A percentile compares a stretch with the other conserved stretches of the same genome.
These are phyloP conservation scores for Arthrobotrys pseudoclavata DNA, from an alignment of 2,329 filamentous ascomycete species.

Conservation along the genomic window DNA sequence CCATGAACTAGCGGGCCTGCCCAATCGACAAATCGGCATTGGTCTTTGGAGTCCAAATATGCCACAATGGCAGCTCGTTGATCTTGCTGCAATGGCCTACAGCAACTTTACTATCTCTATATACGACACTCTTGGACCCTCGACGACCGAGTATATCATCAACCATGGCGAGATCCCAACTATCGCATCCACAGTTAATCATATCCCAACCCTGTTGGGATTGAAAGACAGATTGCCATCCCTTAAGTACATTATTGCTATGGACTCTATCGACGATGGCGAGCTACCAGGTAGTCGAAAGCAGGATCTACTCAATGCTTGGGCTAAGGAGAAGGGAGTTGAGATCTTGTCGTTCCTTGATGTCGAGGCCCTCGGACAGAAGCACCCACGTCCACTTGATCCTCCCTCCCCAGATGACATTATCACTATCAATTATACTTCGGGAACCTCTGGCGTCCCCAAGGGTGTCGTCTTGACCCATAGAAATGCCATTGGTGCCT, in stretches of 20 bases:
- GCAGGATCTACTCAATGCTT: slow-evolving; percentile 78
- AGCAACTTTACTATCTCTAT: slow-evolving; percentile 90
- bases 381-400: slow-evolving; percentile 77
- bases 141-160: slow-evolving; percentile 94
- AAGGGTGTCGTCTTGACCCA: slow-evolving; percentile 90
- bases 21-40: slow-evolving; percentile 77
- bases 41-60: slow-evolving; percentile 90
- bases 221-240: slow-evolving; percentile 69
- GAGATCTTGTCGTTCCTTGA: slow-evolving; percentile 82
- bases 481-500: slow-evolving; percentile 80
- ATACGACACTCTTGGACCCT: slow-evolving; percentile 93
- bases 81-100: slow-evolving; percentile 89
- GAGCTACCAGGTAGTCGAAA: slow-evolving; percentile 85
- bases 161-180: slow-evolving; percentile 84
- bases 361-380: slow-evolving; percentile 83
- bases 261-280: slow-evolving; percentile 85
- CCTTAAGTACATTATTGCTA: slow-evolving; percentile 87
- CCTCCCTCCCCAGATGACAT: slow-evolving; percentile 81
- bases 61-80: slow-evolving; percentile 89
- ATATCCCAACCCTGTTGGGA: slow-evolving; percentile 62
- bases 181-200: slow-evolving; percentile 73
- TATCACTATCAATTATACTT: slow-evolving; percentile 92
- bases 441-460: slow-evolving; percentile 83
- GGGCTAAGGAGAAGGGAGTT: slow-evolving; percentile 81
- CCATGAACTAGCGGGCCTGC: slow-evolving; percentile 79